Conservation (phyloP, 2,329 filamentous ascomycete species). For the Boeremia lycopersici region DNA sequence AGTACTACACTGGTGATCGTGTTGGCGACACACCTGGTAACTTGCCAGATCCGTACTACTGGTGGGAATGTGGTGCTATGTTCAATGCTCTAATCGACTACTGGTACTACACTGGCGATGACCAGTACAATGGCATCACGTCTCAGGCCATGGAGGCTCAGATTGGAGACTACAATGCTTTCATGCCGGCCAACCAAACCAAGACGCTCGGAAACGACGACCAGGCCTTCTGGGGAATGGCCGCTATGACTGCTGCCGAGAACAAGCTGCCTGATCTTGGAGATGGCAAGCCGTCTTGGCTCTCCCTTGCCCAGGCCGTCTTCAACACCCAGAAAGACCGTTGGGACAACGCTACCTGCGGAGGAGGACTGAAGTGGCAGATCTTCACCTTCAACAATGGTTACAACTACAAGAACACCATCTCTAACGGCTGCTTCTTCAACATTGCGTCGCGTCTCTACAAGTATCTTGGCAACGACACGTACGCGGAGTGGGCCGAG, state of each 20-base stretch:
- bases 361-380: conserved; percentile 80
- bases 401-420: conserved; percentile 81
- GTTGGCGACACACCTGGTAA: conserved; percentile 66
- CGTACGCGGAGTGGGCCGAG: conserved; percentile 64
- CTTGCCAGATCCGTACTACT: conserved; percentile 53
- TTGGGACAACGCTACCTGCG: conserved; percentile 72
- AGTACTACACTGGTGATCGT: conserved; percentile 68
- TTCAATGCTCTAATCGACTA: conserved; percentile 50
- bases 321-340: conserved; percentile 73
- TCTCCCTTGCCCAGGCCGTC: conserved; percentile 70
- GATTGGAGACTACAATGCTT: conserved; percentile 73
- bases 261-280: conserved; percentile 53
- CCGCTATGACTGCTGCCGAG: conserved; percentile 64
- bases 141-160: conserved; percentile 71
- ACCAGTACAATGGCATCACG: conserved; percentile 48
- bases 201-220: conserved; percentile 61
- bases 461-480: conserved; percentile 68
- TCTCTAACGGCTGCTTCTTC: conserved; percentile 82
- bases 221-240: conserved; percentile 64
- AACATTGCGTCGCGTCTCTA: conserved; percentile 78
- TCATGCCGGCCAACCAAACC: conserved; percentile 77
- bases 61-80: conserved; percentile 52
- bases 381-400: conserved; percentile 78
- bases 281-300: conserved; percentile 65
- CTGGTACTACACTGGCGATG: conserved; percentile 52